These are phyloP conservation scores for Mallotus nudiflorus DNA, from an alignment of 345 rosid genomes.

Conservation along the genomic window DNA sequence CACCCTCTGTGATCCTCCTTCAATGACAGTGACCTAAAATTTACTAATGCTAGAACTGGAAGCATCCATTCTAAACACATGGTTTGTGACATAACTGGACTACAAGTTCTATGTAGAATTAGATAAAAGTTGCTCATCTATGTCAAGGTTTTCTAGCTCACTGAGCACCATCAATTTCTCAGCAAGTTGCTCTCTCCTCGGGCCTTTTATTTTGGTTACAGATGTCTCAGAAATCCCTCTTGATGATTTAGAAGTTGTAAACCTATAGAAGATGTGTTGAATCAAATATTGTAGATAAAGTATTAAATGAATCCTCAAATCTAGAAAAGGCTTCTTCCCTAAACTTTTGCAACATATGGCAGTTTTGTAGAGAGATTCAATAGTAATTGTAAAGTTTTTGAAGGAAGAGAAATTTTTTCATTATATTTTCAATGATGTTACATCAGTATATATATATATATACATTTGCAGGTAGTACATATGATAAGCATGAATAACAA, in stretches of 20 bases:
- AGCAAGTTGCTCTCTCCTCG: background rate
- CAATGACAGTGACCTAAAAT: background rate
- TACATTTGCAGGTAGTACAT: no score
- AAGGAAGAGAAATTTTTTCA: no score
- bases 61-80: background rate
- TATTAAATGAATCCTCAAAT: background rate
- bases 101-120: background rate
- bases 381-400: no score
- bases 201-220: background rate
- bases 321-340: background rate
- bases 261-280: background rate
- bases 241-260: background rate
- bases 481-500: no score
- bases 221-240: background rate
- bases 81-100: background rate
- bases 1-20: constrained; percentile 13
- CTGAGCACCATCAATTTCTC: background rate
- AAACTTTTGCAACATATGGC: background rate
- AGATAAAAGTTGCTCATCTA: background rate
- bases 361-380: background rate
- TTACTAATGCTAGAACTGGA: background rate
- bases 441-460: no score
- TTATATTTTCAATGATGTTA: no score
- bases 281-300: background rate
- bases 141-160: background rate